Evolutionary conservation across 1,139 yeast genomes (phyloP), one percentile per base, ranked within the genome.

Genomic region (Sugiyamaella sp.): DNA sequence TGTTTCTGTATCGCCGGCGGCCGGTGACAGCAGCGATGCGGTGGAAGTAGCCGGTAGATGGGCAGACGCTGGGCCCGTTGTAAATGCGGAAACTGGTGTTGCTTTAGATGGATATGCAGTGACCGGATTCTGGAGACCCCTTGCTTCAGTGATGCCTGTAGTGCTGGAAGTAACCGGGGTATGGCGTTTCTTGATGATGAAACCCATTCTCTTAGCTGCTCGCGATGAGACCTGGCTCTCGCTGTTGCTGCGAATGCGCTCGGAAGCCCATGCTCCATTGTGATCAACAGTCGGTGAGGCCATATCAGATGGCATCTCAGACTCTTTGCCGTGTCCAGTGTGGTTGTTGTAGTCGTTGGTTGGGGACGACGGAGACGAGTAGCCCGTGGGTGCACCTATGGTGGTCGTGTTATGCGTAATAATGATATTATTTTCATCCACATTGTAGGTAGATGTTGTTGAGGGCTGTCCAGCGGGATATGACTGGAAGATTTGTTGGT

Each of bases 211-310:
- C 41, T 67, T 67, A 5, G 69, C 67, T 0, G 89, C 86, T 50
- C 84, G 78, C 1, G 83, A 73, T 16, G 74, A 67, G 5, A 74
- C 69, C 53, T 75, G 74, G 17, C 82, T 77, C 54, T 81, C 86
- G n/a, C 84, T 80, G 16, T 81, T 75, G 55, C 51, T 80, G 59
- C 84, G 75, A 5, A 82, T 72, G 56, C 88, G 71, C 54, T 76
- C 79, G 4, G 57, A 57, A n/a, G 41, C 32, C 51, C 44, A 46
- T 17, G 24, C 19, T 6, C 50, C 29, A 9, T n/a, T 19, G 24
- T 20, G 8, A 17, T 25, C 32, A 25, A 29, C 6, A 20, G 41
- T 21, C 3, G 48, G 48, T 14, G 39, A 33, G 10, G 9, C 8
- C n/a, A 38, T 27, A 33, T 29, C 37, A 22, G 40, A 21, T 21